Conservation (phyloP, 75 land plant species). For the Picea glauca region DNA sequence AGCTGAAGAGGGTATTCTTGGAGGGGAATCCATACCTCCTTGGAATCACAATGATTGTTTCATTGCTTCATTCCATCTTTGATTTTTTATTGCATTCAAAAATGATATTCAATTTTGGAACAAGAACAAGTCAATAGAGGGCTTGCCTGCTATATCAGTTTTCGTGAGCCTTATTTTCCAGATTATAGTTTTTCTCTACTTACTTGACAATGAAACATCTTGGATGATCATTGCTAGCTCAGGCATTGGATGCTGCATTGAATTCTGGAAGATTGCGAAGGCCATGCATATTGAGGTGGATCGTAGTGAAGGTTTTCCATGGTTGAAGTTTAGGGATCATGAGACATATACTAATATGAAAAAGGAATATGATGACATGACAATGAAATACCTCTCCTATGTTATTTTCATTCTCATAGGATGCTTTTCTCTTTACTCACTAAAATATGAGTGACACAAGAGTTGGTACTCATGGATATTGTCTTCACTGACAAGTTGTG, state of each 20-base stretch:
- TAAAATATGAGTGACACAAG: too few species aligned
- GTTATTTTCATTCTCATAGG: too few species aligned
- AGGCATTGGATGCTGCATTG: conserved; percentile 95
- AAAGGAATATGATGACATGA: too few species aligned
- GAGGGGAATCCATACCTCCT: conserved; percentile 96
- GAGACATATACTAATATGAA: too few species aligned
- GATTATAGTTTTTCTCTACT: conserved; percentile 89
- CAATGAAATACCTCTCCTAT: too few species aligned
- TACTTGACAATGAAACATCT: conserved; percentile 96
- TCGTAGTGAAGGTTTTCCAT: too few species aligned
- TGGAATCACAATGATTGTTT: conserved; percentile 79
- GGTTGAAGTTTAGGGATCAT: too few species aligned
- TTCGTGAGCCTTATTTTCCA: conserved; percentile 84
- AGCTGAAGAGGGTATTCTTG: conserved; percentile 95
- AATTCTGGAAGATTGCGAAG: conserved; percentile 99
- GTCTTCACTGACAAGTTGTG: too few species aligned
- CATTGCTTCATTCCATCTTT: conserved; percentile 85
- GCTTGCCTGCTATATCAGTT: conserved; percentile 90
- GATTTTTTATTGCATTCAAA: conserved; percentile 95
- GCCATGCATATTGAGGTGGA: conserved; percentile 99
- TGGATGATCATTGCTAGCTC: conserved; percentile 99
- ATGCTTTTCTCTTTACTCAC: too few species aligned
- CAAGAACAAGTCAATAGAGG: conserved; percentile 99
- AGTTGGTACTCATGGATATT: too few species aligned
- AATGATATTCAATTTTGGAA: conserved; percentile 99